Percentiles rank a stretch among this genome's conserved stretches.
These are phyloP conservation scores for Diplodia intermedia DNA, from an alignment of 2,329 filamentous ascomycete species.

Conservation along the genomic window DNA sequence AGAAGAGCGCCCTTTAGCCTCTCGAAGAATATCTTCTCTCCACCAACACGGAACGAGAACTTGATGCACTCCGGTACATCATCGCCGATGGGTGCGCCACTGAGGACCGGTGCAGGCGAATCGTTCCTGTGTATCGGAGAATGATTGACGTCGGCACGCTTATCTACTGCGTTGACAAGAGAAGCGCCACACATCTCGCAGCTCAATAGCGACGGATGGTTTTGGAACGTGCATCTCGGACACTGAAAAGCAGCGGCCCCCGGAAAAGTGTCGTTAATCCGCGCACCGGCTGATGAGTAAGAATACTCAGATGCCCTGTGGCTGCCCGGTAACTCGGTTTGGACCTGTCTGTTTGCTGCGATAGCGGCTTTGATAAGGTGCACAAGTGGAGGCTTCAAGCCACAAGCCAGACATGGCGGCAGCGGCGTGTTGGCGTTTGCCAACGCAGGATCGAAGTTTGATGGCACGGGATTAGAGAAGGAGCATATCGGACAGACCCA, in stretches of 20 bases:
- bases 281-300: background rate
- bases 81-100: slow-evolving; percentile 53
- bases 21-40: slow-evolving; percentile 89
- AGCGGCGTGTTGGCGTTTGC: slow-evolving; percentile 80
- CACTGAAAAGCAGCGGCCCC: slow-evolving; percentile 56
- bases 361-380: slow-evolving; percentile 88
- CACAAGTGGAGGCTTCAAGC: slow-evolving; percentile 86
- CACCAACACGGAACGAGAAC: slow-evolving; percentile 87
- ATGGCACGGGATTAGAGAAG: slow-evolving; percentile 89
- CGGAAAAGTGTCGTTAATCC: background rate
- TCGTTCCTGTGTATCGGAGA: slow-evolving; percentile 62
- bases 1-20: slow-evolving; percentile 85
- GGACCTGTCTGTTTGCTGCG: slow-evolving; percentile 63
- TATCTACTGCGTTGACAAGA: slow-evolving; percentile 62
- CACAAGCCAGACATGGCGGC: slow-evolving; percentile 88
- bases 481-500: slow-evolving; percentile 98
- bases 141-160: slow-evolving; percentile 48
- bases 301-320: slow-evolving; percentile 52
- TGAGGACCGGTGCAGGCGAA: slow-evolving; percentile 77
- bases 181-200: slow-evolving; percentile 93
- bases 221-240: slow-evolving; percentile 90
- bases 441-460: slow-evolving; percentile 87
- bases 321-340: slow-evolving; percentile 39
- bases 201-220: slow-evolving; percentile 82
- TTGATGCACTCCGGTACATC: slow-evolving; percentile 81